A percentile compares a stretch with the other conserved stretches of the same genome.
Conservation (phyloP, 1,284 basidiomycete genomes). For the Phenoliferia sp. region DNA sequence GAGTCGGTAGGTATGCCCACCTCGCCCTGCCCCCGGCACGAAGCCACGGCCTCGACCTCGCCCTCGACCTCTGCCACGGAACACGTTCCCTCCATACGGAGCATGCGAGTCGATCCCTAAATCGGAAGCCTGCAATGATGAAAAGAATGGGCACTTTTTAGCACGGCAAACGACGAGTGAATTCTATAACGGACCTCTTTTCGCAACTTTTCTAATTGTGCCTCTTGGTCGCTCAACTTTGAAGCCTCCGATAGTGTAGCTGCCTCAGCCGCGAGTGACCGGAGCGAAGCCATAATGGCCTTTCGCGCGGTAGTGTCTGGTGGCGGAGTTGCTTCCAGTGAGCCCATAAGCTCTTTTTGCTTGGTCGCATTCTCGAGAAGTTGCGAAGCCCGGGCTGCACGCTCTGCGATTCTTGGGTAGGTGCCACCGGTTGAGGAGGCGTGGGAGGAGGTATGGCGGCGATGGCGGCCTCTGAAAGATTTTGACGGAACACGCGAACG, state of each 20-base stretch:
- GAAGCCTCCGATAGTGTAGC: neutral
- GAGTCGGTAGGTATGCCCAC: neutral
- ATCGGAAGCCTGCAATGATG: conserved; percentile 1
- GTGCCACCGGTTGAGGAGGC: neutral
- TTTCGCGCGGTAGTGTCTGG: neutral
- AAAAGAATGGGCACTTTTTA: neutral
- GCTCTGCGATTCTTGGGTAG: neutral
- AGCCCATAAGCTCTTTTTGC: conserved; percentile 8
- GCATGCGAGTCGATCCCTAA: conserved; percentile 2
- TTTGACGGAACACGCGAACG: conserved; percentile 60
- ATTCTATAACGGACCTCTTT: neutral
- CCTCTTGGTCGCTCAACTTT: neutral
- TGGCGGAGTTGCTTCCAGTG: neutral
- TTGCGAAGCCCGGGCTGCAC: neutral
- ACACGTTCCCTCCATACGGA: neutral
- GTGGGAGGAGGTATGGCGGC: neutral
- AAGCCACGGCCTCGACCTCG: neutral
- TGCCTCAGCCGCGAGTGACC: neutral
- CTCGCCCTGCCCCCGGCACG: neutral
- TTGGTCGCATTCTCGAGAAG: conserved; percentile 1
- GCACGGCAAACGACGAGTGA: neutral
- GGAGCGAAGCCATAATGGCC: conserved; percentile 1
- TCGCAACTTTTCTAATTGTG: neutral
- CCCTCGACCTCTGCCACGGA: neutral
- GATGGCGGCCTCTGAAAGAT: neutral